These are phyloP conservation scores for Ramaria rubella DNA, from an alignment of 768 basidiomycete genomes.

Conservation along the genomic window DNA sequence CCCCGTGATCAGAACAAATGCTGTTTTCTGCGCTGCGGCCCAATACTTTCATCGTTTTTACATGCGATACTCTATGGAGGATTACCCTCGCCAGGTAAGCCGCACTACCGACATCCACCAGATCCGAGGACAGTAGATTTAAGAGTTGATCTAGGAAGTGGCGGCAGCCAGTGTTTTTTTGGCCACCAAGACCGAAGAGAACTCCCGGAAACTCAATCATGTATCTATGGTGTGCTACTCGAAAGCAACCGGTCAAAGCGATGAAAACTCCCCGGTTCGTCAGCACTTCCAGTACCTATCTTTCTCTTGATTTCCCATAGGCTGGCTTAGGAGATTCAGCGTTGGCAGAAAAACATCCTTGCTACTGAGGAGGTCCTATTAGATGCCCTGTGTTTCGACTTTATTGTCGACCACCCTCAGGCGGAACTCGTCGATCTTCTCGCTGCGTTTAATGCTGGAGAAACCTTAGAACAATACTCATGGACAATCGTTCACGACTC, in stretches of 20 bases:
- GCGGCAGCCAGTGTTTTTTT: conserved; percentile 84
- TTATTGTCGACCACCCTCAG: conserved; percentile 72
- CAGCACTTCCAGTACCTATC: conserved; percentile 1
- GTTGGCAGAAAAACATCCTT: conserved; percentile 61
- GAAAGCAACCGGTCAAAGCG: conserved; percentile 53
- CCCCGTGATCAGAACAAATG: conserved; percentile 52
- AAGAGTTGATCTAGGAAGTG: conserved; percentile 48
- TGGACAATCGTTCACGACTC: conserved; percentile 89
- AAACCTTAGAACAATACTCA: conserved; percentile 50
- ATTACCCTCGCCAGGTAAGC: conserved; percentile 70
- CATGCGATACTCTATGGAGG: conserved; percentile 79
- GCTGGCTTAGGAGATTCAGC: conserved; percentile 60
- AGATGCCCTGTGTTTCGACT: conserved; percentile 83
- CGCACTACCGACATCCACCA: conserved; percentile 7
- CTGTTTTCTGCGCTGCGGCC: conserved; percentile 80
- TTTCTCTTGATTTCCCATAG: conserved; percentile 2
- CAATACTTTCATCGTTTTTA: conserved; percentile 91
- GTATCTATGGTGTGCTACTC: conserved; percentile 70
- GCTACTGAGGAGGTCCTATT: conserved; percentile 71
- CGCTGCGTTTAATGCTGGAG: conserved; percentile 40
- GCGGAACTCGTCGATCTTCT: conserved; percentile 69
- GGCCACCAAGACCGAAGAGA: conserved; percentile 89
- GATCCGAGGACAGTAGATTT: conserved; percentile 6
- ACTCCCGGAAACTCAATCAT: conserved; percentile 79
- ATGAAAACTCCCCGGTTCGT: conserved; percentile 30